Conservation (phyloP, 2,329 filamentous ascomycete species). For the Bipolaris cookei region DNA sequence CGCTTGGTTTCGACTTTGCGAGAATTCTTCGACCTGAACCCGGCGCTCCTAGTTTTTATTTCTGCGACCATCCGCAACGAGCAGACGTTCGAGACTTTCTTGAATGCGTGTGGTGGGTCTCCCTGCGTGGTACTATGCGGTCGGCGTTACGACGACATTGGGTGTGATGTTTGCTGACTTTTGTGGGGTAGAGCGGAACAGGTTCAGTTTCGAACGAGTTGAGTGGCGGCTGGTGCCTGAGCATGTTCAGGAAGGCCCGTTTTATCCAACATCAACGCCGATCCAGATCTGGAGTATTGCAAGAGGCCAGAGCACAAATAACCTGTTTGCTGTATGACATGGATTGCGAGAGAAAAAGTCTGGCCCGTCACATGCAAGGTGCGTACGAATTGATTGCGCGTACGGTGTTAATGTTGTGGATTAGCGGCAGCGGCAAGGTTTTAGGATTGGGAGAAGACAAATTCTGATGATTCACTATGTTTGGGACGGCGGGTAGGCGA, state of each 20-base stretch:
- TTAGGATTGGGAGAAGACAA: conserved; percentile 1
- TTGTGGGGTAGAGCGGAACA: conserved; percentile 50
- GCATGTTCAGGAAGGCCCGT: conserved; percentile 64
- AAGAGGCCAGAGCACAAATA: conserved; percentile 26
- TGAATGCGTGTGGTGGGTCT: conserved; percentile 62
- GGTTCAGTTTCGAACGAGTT: conserved; percentile 43
- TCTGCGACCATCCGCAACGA: conserved; percentile 74
- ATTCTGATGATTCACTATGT: conserved; percentile 17
- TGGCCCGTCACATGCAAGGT: conserved; percentile 30
- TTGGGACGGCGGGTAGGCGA: conserved; percentile 30
- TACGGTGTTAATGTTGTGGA: conserved; percentile 20
- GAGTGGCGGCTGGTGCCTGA: conserved; percentile 41
- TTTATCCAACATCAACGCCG: conserved; percentile 66
- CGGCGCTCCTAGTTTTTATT: conserved; percentile 66
- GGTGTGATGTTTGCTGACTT: conserved; percentile 41
- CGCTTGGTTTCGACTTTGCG: conserved; percentile 69
- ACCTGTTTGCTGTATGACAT: conserved; percentile 38
- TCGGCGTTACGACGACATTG: conserved; percentile 26
- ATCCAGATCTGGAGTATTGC: conserved; percentile 63
- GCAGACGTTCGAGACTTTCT: conserved; percentile 70
- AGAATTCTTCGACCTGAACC: conserved; percentile 65
- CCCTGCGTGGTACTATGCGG: conserved; percentile 37
- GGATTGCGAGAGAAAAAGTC: conserved; percentile 10
- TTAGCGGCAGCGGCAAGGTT: conserved; percentile 23
- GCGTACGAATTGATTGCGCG: conserved; percentile 20